Evolutionary conservation across 805 yeast species (phyloP), one percentile per base, ranked within the genome.

Genomic region (Debaryomyces hansenii): DNA sequence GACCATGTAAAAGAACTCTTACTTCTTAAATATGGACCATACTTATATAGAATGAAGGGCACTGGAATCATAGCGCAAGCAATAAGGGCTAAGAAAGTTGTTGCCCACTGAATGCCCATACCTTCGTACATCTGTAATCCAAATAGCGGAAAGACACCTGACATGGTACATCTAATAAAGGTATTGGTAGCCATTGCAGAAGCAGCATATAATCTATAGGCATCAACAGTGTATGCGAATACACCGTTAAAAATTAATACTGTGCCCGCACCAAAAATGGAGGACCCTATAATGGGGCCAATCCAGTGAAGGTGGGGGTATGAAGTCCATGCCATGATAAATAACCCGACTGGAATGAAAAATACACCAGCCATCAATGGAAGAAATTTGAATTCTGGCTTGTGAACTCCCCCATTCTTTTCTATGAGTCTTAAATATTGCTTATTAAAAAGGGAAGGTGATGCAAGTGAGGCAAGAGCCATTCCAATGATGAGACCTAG

Each of bases 271-370:
- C 67, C 71, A 37, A 53, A 54, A 12, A 59, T 42, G 0, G 64
- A 60, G 0, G 80, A 78, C 24, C 78, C 72, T 10, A 77, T 55
- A 4, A 66, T 67, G 2, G 80, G 70, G 1, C 77, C 85, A 16
- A 81, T 82, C 90, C 91, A 89, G 60, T 85, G 96, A 20, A 86
- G 78, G 18, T 66, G 63, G 20, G 82, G 60, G 45, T 77, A 84
- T 59, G 85, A 85, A 48, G 91, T 74, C 96, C 96, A 90, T 44
- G 85, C 79, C 63, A 90, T 75, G 87, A 94, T 85, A 53, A 89
- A 73, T 51, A 90, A 68, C 37, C 96, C 96, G 39, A 82, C 69
- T 20, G 96, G 88, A 68, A 87, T 86, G 4, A 77, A 60, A 44
- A 87, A 55, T 14, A 83, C 84, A 28, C 94, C 90, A 32, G 74